Conservation (phyloP, 352 stramenopile species). For the Globisporangium recalcitrans region DNA sequence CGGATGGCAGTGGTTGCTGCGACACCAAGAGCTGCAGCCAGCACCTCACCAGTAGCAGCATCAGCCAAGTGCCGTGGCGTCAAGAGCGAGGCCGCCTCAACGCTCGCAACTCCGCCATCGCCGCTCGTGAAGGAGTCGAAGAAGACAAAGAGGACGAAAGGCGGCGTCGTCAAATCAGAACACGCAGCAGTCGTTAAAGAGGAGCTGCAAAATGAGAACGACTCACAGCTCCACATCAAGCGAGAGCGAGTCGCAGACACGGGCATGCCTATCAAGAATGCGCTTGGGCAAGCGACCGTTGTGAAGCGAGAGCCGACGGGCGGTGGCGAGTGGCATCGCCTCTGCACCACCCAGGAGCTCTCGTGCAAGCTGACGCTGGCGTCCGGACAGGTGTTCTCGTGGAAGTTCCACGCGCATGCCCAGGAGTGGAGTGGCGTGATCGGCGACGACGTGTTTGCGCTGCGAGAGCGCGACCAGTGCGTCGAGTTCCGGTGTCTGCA, state of each 20-base stretch:
- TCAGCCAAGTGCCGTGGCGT: not conserved
- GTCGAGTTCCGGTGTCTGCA: constrained; percentile 59
- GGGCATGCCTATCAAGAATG: not conserved
- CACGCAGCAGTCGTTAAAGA: not conserved
- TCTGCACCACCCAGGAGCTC: constrained; percentile 39
- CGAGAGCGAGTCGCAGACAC: not conserved
- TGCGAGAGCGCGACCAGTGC: constrained; percentile 35
- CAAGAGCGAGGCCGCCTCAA: not conserved
- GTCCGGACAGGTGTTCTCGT: constrained; percentile 50
- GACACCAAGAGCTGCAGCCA: not conserved
- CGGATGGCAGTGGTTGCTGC: not conserved
- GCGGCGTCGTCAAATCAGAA: not conserved
- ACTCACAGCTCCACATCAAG: constrained; percentile 1
- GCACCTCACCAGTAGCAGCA: not conserved
- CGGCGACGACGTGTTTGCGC: constrained; percentile 30
- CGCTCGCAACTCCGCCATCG: not conserved
- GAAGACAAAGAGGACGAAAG: constrained; percentile 11
- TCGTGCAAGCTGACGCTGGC: constrained; percentile 43
- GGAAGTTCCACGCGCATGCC: constrained; percentile 19
- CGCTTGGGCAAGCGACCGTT: too few relatives aligned
- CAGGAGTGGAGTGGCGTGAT: constrained; percentile 56
- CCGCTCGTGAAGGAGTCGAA: constrained; percentile 11
- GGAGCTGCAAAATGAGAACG: not conserved
- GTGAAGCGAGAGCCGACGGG: constrained; percentile 5
- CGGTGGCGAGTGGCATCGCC: constrained; percentile 28